Evolutionary conservation across 2,329 filamentous ascomycete species (phyloP).

Genomic region (Aureobasidium melanogenum): DNA sequence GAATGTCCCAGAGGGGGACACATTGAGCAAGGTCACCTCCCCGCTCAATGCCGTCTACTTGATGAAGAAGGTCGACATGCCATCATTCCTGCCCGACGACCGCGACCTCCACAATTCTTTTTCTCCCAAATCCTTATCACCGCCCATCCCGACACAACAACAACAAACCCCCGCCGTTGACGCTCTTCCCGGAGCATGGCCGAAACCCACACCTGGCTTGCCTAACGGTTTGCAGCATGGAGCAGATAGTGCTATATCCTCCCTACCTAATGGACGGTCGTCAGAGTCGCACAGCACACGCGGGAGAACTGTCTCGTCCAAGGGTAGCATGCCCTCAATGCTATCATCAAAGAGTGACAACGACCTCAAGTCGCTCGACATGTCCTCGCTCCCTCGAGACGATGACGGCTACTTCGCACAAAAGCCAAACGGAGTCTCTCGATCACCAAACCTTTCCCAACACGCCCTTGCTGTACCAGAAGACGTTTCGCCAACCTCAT

Average conservation of each 20-base stretch:
- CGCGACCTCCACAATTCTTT: conserved; percentile 28
- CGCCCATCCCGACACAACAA: conserved; percentile 6
- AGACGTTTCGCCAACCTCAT: neutral
- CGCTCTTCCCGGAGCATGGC: conserved; percentile 21
- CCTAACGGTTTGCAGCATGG: conserved; percentile 24
- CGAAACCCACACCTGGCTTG: conserved; percentile 14
- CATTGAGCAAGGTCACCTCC: conserved; percentile 21
- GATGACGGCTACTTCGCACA: conserved; percentile 39
- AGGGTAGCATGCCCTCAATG: conserved; percentile 14
- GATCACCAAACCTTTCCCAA: conserved; percentile 17
- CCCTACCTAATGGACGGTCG: conserved; percentile 49
- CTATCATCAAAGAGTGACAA: conserved; percentile 22
- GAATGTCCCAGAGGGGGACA: conserved; percentile 22
- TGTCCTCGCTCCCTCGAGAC: neutral
- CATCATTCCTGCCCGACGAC: conserved; percentile 41
- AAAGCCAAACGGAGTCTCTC: conserved; percentile 26
- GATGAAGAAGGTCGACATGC: conserved; percentile 42
- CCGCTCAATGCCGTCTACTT: conserved; percentile 31
- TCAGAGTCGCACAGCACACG: conserved; percentile 20
- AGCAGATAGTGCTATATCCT: conserved; percentile 40
- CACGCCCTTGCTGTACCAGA: neutral
- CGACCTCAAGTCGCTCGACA: conserved; percentile 21
- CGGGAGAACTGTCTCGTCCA: neutral
- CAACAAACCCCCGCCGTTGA: conserved; percentile 18
- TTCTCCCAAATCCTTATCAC: conserved; percentile 19